Evolutionary conservation across 2,329 filamentous ascomycete species (phyloP).

Genomic region (Cytospora schulzeri): DNA sequence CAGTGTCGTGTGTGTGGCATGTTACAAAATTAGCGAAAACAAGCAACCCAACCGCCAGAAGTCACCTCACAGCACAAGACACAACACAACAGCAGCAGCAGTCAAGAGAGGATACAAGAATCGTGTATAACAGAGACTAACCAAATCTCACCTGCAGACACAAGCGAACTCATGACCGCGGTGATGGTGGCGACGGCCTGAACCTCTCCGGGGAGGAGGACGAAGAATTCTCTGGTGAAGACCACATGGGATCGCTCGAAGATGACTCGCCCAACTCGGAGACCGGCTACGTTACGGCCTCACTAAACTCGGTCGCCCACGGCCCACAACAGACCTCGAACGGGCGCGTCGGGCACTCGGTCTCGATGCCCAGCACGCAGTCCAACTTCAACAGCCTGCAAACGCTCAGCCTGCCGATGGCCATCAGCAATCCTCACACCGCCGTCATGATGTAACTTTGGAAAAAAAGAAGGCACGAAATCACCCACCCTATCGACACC

Average conservation of each 20-base stretch:
- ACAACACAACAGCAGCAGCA: conserved; percentile 39
- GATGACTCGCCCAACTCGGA: conserved; percentile 76
- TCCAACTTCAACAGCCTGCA: conserved; percentile 60
- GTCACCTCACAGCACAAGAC: conserved; percentile 39
- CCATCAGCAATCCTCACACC: conserved; percentile 56
- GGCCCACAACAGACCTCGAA: conserved; percentile 33
- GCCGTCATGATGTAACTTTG: conserved; percentile 38
- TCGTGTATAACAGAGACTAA: conserved; percentile 39
- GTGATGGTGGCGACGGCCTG: conserved; percentile 61
- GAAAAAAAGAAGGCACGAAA: conserved; percentile 1
- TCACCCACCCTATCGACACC: conserved; percentile 1
- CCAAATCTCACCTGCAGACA: conserved; percentile 64
- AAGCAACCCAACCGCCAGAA: conserved; percentile 34
- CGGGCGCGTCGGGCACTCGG: conserved; percentile 34
- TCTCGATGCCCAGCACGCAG: conserved; percentile 37
- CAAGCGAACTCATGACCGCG: conserved; percentile 72
- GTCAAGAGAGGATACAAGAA: conserved; percentile 33
- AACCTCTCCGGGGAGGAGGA: conserved; percentile 80
- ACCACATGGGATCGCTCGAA: conserved; percentile 78
- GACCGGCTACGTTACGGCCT: conserved; percentile 59
- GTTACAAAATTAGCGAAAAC: conserved; percentile 37
- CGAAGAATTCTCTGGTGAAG: conserved; percentile 80
- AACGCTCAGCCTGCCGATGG: conserved; percentile 66
- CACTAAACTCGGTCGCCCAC: conserved; percentile 50
- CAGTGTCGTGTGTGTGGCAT: conserved; percentile 47